Conservation (phyloP, 345 rosid species). For the Brassica nigra region DNA sequence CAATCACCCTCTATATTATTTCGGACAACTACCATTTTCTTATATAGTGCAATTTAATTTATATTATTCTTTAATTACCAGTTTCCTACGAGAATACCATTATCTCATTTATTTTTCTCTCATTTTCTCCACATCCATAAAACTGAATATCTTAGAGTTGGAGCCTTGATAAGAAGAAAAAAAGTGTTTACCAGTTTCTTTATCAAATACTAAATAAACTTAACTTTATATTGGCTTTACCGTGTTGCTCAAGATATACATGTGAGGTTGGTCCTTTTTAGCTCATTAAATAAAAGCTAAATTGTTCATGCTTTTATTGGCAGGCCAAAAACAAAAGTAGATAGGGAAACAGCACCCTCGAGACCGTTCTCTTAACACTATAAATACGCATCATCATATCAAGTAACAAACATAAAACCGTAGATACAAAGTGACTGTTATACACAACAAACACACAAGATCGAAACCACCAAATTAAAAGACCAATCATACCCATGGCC, state of each 20-base stretch:
- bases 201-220: not conserved
- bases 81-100: not conserved
- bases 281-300: slow-evolving; percentile 34
- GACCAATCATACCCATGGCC: slow-evolving; percentile 42
- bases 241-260: slow-evolving; percentile 41
- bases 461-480: slow-evolving; percentile 19
- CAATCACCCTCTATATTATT: not conserved
- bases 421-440: slow-evolving; percentile 3
- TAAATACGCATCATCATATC: slow-evolving; percentile 29
- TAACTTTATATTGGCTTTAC: slow-evolving; percentile 32
- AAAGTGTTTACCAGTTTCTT: not conserved
- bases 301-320: slow-evolving; percentile 34
- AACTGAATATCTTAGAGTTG: not conserved
- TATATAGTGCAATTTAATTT: not conserved
- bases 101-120: not conserved
- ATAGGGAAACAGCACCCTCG: slow-evolving; percentile 20
- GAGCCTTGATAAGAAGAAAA: not conserved
- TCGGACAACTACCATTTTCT: not conserved
- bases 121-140: not conserved
- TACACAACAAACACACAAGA: slow-evolving; percentile 17
- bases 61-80: not conserved
- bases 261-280: slow-evolving; percentile 35
- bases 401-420: slow-evolving; percentile 6
- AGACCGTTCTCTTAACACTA: slow-evolving; percentile 27
- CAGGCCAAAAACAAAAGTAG: slow-evolving; percentile 18